A percentile compares a stretch with the other conserved stretches of the same genome.
These are phyloP conservation scores for Starmerella apicola DNA, from an alignment of 805 yeast species.

Conservation along the genomic window DNA sequence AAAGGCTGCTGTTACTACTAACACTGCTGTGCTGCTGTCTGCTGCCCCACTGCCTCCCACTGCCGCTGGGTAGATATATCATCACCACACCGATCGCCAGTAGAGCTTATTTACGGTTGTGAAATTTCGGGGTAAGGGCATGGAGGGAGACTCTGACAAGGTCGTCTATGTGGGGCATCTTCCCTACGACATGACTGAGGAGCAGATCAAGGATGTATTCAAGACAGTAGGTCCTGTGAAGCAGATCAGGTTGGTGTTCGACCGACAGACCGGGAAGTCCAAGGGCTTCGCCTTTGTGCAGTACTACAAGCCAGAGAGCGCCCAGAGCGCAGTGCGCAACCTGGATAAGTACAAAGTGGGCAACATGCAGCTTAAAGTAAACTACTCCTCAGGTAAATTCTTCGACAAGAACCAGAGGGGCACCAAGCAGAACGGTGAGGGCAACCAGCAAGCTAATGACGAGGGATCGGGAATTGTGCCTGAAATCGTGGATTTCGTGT, in stretches of 20 bases:
- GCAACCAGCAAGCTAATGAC: constrained; percentile 14
- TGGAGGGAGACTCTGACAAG: constrained; percentile 11
- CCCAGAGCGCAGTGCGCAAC: constrained; percentile 82
- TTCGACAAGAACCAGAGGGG: constrained; percentile 6
- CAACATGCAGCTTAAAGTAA: constrained; percentile 57
- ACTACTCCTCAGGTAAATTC: constrained; percentile 24
- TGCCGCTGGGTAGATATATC: too few species aligned
- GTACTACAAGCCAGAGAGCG: constrained; percentile 72
- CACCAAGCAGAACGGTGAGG: neutral
- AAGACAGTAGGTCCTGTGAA: constrained; percentile 79
- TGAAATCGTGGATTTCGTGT: constrained; percentile 19
- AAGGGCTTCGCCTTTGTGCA: constrained; percentile 85
- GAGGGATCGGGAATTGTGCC: constrained; percentile 14
- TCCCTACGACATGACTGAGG: constrained; percentile 89
- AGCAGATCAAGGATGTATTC: constrained; percentile 79
- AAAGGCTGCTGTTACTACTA: too few species aligned
- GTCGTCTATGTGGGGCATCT: constrained; percentile 73
- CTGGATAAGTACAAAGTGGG: constrained; percentile 70
- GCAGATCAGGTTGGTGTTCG: constrained; percentile 64
- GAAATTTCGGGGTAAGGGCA: too few species aligned
- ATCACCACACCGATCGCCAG: too few species aligned
- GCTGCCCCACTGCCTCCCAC: too few species aligned
- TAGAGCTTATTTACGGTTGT: too few species aligned
- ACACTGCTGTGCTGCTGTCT: too few species aligned
- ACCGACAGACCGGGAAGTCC: constrained; percentile 77